Conservation (phyloP, 2,329 filamentous ascomycete species). For the Apiospora hydei region DNA sequence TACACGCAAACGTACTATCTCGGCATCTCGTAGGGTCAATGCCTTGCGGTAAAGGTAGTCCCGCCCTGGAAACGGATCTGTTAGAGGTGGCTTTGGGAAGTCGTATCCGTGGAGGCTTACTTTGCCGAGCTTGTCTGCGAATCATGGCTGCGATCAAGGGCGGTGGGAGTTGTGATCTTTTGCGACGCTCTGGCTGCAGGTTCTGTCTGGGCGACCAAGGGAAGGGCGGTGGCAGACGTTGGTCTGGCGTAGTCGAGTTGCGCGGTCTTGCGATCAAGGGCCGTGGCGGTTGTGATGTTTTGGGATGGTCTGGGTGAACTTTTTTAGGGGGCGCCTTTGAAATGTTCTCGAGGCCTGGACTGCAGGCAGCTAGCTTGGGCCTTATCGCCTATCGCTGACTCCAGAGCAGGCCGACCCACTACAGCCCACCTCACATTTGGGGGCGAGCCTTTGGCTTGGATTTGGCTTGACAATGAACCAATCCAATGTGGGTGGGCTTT, state of each 20-base stretch:
- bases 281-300: conserved; percentile 12
- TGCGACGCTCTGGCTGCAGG: not conserved
- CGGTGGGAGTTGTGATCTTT: no score
- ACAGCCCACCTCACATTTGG: conserved; percentile 24
- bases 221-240: conserved; percentile 29
- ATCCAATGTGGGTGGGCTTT: conserved; percentile 18
- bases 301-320: not conserved
- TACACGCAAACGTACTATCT: conserved; percentile 67
- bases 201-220: not conserved
- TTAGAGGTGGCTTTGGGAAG: not conserved
- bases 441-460: conserved; percentile 3
- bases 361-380: not conserved
- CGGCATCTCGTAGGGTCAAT: conserved; percentile 85
- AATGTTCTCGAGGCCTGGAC: not conserved
- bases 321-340: not conserved
- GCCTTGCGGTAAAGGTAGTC: conserved; percentile 93
- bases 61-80: conserved; percentile 40
- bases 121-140: conserved; percentile 77
- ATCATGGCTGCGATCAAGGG: conserved; percentile 11
- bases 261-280: conserved; percentile 28
- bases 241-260: not conserved
- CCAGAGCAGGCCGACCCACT: conserved; percentile 10
- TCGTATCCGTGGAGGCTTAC: conserved; percentile 44
- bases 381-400: conserved; percentile 21
- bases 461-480: conserved; percentile 14